Evolutionary conservation across 257 asterid species (phyloP), one percentile per base, ranked within the genome.

Genomic region (Linaria vulgaris): DNA sequence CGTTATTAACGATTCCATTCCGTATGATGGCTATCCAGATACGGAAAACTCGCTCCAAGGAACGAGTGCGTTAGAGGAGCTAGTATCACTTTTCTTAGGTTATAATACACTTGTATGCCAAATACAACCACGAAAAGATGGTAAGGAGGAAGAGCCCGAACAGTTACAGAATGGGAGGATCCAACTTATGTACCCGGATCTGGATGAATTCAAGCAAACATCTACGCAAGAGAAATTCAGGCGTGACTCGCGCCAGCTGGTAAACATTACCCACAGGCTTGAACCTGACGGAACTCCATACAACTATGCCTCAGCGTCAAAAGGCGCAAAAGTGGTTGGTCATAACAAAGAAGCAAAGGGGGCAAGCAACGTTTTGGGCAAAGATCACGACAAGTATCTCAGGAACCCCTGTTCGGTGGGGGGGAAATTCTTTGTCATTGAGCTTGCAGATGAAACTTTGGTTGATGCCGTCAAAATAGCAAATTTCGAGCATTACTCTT

Each of bases 281-380:
- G 95, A 94, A 73, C 91, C 95, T 12, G 97, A 90, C 39, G 99
- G 97, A 52, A 85, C 81, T 1, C 87, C 91, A 5, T 87, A 87
- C 77, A 87, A 94, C 73, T 90, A 94, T 72, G 99, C 99, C 54
- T 83, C 95, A 4, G 79, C 90, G 43, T 75, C 95, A 52, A 90
- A 90, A 79, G 99, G 99, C 53, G 96, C 99, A 12, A 94, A 94
- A 78, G 88, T 94, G 63, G 94, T 94, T 34, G 83, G 85, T 21
- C 85, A 79, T 55, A 94, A 94, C 72, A 90, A 87, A 79, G 99
- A 85, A 74, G 94, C 97, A 3, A 88, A 82, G 43, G 99, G 99
- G 17, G 88, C 95, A 19, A 80, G 76, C 79, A 90, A 94, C 50
- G 56, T 94, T n/a, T 62, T 94, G 53, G 94, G 88, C 31, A 84